Evolutionary conservation across 1,139 yeast genomes (phyloP), one percentile per base, ranked within the genome.

Genomic region (Yamadazyma dushanensis): DNA sequence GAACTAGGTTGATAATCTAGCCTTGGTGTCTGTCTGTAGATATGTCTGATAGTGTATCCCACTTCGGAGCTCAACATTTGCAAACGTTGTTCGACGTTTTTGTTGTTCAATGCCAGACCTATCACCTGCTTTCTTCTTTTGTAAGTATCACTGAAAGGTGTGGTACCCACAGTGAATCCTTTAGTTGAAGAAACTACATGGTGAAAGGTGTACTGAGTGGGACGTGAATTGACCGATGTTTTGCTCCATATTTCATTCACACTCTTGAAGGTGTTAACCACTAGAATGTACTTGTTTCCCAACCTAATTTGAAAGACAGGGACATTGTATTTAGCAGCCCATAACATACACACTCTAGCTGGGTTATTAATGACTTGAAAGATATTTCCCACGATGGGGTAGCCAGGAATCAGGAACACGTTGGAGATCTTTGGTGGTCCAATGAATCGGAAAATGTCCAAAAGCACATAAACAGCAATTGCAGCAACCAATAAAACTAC

Each of bases 131-230:
- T 73, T 52, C 77, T 73, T 16, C 61, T 61, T 41, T 66, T 64
- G 50, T 70, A 83, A 2, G 80, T 66, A 1, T 60, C 63, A 2
- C 84, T 76, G 50, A 71, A 77, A 1, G 94, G 94, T 0, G 92
- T 83, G 0, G 94, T 81, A 0, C 95, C 95, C 19, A 85, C 71
- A 0, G 95, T 85, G 44, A 73, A 78, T 1, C 80, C 81, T 38
- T 78, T 83, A 0, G 81, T 70, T 4, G 73, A 59, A 0, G 89
- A 80, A 2, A 84, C 75, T 7, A 84, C 64, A 20, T 70, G 63
- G 56, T 85, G 94, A 58, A 85, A 85, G 0, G 89, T 81, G 54
- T 78, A 76, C 37, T 74, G 66, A 17, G 70, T 56, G 0, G 95
- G 94, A 29, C 95, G 61, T 1, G 94, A 84, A 45, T 78, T 79